Conservation (phyloP, 1,139 yeast genomes). For the Chernovozyma sophiae-reginae region DNA sequence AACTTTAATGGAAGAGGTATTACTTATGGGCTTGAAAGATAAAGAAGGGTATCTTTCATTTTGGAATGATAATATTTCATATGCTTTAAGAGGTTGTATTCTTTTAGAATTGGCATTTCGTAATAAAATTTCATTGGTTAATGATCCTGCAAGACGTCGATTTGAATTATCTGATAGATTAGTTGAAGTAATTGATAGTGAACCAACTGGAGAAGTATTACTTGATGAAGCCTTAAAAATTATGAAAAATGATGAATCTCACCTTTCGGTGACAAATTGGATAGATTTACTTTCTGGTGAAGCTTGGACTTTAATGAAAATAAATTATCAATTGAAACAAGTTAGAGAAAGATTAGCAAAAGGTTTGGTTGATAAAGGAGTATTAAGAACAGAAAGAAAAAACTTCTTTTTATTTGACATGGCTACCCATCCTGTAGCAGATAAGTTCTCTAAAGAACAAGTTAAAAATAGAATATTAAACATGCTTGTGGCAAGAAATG, state of each 20-base stretch:
- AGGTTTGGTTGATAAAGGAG: constrained; percentile 97
- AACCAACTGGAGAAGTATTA: constrained; percentile 91
- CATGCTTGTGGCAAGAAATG: constrained; percentile 67
- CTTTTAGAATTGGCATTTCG: constrained; percentile 88
- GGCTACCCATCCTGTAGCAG: constrained; percentile 98
- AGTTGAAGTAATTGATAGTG: constrained; percentile 80
- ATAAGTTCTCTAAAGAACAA: constrained; percentile 73
- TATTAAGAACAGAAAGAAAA: constrained; percentile 90
- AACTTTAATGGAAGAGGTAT: constrained; percentile 94
- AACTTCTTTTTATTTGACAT: constrained; percentile 92
- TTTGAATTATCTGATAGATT: constrained; percentile 84
- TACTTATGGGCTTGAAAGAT: constrained; percentile 88
- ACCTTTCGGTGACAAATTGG: constrained; percentile 86
- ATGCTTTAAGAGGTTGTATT: constrained; percentile 93
- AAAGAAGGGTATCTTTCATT: constrained; percentile 93
- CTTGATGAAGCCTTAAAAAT: constrained; percentile 89
- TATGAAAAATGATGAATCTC: constrained; percentile 80
- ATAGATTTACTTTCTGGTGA: constrained; percentile 91
- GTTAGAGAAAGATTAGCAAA: constrained; percentile 95
- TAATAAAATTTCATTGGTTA: constrained; percentile 81
- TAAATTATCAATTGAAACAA: constrained; percentile 91
- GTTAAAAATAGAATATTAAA: constrained; percentile 70
- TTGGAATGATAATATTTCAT: constrained; percentile 97
- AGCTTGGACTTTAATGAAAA: constrained; percentile 95
- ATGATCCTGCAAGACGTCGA: constrained; percentile 90